phyloP scores from a whole-genome alignment of 768 basidiomycete genomes.

The Butyriboletus loyo region DNA sequence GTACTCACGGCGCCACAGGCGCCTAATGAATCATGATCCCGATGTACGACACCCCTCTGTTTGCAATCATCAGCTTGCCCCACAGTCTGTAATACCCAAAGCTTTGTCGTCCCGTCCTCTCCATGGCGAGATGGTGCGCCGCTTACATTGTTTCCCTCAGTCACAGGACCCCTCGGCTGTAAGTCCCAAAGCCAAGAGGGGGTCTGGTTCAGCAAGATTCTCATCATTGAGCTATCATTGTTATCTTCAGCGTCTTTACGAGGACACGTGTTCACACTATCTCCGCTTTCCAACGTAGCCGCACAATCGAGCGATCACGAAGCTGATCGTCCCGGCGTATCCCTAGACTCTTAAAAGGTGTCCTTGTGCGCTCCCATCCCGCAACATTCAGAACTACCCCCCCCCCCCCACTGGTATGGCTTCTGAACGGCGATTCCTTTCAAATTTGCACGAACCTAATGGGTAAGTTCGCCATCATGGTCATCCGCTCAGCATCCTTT shows the following conservation, averaged over 20 bases:
- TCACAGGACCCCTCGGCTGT: background rate
- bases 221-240: background rate
- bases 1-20: background rate
- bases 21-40: too few species aligned
- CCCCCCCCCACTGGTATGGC: background rate
- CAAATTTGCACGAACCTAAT: background rate
- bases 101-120: background rate
- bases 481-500: background rate
- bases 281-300: constrained; percentile 5
- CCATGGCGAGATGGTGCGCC: background rate
- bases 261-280: constrained; percentile 4
- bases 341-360: constrained; percentile 19
- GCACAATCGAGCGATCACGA: constrained; percentile 4
- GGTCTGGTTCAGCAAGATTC: background rate
- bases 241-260: constrained; percentile 11
- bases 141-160: background rate
- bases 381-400: background rate
- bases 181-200: background rate
- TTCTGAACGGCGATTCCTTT: background rate
- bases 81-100: background rate
- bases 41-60: too few species aligned
- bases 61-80: background rate
- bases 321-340: background rate
- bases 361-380: background rate
- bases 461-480: background rate